Evolutionary conservation across 2,329 filamentous ascomycete genomes (phyloP).

Genomic region (Triangularia setosa): DNA sequence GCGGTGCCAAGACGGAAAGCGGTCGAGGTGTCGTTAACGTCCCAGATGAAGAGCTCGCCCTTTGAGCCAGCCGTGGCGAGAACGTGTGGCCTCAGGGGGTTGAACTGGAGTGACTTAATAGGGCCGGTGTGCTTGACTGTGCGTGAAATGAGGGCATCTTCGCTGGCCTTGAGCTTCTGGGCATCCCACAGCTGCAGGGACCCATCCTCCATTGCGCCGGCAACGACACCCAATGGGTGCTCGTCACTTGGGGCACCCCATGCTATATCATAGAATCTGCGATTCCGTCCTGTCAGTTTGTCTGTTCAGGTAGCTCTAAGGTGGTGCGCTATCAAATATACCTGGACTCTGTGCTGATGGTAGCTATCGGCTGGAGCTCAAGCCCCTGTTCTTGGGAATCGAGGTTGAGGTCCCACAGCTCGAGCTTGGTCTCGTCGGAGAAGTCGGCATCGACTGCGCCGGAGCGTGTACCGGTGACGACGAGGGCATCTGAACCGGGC

Average conservation of each 20-base stretch:
- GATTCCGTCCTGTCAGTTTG: slow-evolving; percentile 10
- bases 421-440: slow-evolving; percentile 92
- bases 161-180: slow-evolving; percentile 57
- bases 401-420: slow-evolving; percentile 90
- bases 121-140: slow-evolving; percentile 87
- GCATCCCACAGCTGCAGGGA: slow-evolving; percentile 93
- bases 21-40: slow-evolving; percentile 83
- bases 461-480: slow-evolving; percentile 91
- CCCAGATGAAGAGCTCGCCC: slow-evolving; percentile 94
- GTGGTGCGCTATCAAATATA: slow-evolving; percentile 37
- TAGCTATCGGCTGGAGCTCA: slow-evolving; percentile 81
- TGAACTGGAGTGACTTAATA: slow-evolving; percentile 95
- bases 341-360: slow-evolving; percentile 86
- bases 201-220: slow-evolving; percentile 91
- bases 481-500: slow-evolving; percentile 70
- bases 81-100: slow-evolving; percentile 84
- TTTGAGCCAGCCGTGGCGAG: slow-evolving; percentile 90
- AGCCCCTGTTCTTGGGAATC: slow-evolving; percentile 70
- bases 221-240: slow-evolving; percentile 82
- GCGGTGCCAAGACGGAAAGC: slow-evolving; percentile 86
- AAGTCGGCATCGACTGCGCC: slow-evolving; percentile 96
- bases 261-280: slow-evolving; percentile 92
- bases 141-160: slow-evolving; percentile 71
- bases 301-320: neutral
- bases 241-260: slow-evolving; percentile 82